A percentile compares a stretch with the other conserved stretches of the same genome.
phyloP scores from a whole-genome alignment of 2,329 filamentous ascomycete genomes.

The Claviceps sp. region DNA sequence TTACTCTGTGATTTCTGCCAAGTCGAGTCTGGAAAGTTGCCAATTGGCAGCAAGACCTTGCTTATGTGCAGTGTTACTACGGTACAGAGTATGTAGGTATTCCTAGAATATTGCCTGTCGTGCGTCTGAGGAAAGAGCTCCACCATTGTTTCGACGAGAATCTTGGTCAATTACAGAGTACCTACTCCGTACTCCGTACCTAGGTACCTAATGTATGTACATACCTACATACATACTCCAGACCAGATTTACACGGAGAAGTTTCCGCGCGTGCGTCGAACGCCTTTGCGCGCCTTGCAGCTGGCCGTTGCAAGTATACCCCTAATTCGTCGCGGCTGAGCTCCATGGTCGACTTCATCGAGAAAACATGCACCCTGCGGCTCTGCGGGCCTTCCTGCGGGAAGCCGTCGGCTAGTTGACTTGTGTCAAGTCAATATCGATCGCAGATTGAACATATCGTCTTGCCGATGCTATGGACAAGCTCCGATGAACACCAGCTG shows the following conservation, averaged over 20 bases:
- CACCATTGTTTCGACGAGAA: no score
- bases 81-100: not conserved
- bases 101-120: not conserved
- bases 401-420: not conserved
- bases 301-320: not conserved
- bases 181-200: no score
- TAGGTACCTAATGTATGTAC: not conserved
- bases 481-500: not conserved
- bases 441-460: not conserved
- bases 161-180: not conserved
- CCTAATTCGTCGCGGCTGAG: not conserved
- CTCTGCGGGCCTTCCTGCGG: not conserved
- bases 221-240: not conserved
- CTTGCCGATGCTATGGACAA: not conserved
- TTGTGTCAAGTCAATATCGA: not conserved
- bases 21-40: not conserved
- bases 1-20: not conserved
- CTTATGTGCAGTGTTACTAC: not conserved
- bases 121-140: not conserved
- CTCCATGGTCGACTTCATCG: not conserved
- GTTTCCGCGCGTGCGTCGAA: not conserved
- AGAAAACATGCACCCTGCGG: not conserved
- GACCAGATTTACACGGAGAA: not conserved
- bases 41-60: not conserved
- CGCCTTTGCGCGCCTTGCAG: not conserved